Base-by-base conservation (phyloP, 768 basidiomycete species). In the Paxillus ammoniavirescens region DNA sequence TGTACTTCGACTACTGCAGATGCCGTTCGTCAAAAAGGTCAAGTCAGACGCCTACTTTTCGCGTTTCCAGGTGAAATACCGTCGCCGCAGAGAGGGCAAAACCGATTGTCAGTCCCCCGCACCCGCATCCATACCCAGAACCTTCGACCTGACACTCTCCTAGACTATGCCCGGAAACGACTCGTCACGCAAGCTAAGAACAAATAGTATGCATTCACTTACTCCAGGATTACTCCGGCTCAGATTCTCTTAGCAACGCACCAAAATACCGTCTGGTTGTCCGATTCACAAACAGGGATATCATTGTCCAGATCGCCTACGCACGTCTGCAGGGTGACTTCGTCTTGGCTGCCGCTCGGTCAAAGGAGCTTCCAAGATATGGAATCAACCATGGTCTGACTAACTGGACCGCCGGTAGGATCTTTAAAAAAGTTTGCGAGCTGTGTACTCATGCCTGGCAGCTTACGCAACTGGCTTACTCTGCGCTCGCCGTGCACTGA, bases 251-350 rank as follows among this genome's bases (percentile, higher is more conserved):
- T 40, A 91, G 89, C 79, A 96, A 96, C 65, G 92, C 93, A 37
- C 94, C 95, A 52, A 97, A 98, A 78, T 97, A 97, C 77, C 93
- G 95, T 63, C 87, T 98, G 47, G 97, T 98, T 58, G 97, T 99
- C 70, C 93, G 97, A 64, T 94, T 98, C 85, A 96, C 95, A 64
- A 98, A 99, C 85, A 90, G 82, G 77, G 85, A 97, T 67, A 84
- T 98, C 74, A 93, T 97, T 72, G 87, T 87, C 65, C 93, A 96
- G 74, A 87, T 99, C 69, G 82, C 93, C 73, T 98, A 98, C 69
- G 95, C 97, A 61, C 97, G 96, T 65, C 80, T 99, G 59, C 93
- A 96, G 75, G 97, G 97, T 58, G 97, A 99, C 75, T 91, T 96
- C 66, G 83, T 98, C 63, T 80, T 99, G 63, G 83, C 84, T 52